A percentile compares a stretch with the other conserved stretches of the same genome.
Evolutionary conservation across 805 yeast genomes (phyloP).

Genomic region (Suhomyces pyralidae): DNA sequence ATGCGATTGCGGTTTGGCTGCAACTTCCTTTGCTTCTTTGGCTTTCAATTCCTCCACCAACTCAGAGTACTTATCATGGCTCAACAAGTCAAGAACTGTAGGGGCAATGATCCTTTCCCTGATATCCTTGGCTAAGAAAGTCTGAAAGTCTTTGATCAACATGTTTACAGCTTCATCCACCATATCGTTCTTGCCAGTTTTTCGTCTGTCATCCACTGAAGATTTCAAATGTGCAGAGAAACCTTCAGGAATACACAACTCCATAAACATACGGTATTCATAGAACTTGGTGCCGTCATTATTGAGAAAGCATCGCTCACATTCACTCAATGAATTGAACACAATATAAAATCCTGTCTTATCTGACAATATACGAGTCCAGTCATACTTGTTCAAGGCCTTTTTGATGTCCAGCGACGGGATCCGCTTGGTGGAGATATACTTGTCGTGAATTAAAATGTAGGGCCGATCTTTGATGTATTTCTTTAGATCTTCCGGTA

Average conservation of each 20-base stretch:
- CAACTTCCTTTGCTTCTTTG: constrained; percentile 28
- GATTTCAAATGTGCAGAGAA: constrained; percentile 12
- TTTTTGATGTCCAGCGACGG: constrained; percentile 58
- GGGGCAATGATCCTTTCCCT: constrained; percentile 73
- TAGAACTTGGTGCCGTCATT: constrained; percentile 57
- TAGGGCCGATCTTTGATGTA: constrained; percentile 58
- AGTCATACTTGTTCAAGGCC: constrained; percentile 55
- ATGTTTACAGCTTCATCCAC: constrained; percentile 57
- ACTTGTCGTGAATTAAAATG: constrained; percentile 51
- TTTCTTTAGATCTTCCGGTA: constrained; percentile 49
- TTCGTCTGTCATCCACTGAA: constrained; percentile 13
- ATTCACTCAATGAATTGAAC: constrained; percentile 58
- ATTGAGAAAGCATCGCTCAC: constrained; percentile 54
- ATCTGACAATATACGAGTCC: constrained; percentile 65
- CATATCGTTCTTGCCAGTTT: constrained; percentile 26
- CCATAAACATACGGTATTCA: constrained; percentile 55
- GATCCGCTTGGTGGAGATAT: constrained; percentile 46
- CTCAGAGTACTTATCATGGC: constrained; percentile 57
- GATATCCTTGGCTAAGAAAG: constrained; percentile 65
- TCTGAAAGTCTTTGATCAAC: constrained; percentile 61
- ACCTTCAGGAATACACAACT: constrained; percentile 50
- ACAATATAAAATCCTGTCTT: constrained; percentile 66
- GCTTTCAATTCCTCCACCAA: constrained; percentile 34
- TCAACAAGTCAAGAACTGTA: constrained; percentile 56
- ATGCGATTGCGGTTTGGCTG: constrained; percentile 11